A percentile compares a stretch with the other conserved stretches of the same genome.
Conservation (phyloP, 495 filamentous ascomycete species). For the Daldinia vernicosa region DNA sequence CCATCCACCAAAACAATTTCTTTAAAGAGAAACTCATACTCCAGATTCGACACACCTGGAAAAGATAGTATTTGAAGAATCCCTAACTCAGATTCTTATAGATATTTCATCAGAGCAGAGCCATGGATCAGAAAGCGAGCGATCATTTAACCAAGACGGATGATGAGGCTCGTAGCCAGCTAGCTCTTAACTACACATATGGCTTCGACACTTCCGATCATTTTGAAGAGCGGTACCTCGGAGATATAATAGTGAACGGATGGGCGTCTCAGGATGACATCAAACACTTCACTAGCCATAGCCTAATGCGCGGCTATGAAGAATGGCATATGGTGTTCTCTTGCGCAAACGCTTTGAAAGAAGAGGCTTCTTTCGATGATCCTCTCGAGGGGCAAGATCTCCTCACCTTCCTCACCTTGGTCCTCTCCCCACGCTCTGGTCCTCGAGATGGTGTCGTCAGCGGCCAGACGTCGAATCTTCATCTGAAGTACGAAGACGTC, state of each 20-base stretch:
- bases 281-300: slow-evolving; percentile 33
- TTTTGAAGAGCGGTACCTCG: slow-evolving; percentile 38
- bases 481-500: neutral
- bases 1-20: neutral
- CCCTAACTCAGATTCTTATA: neutral
- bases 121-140: slow-evolving; percentile 1
- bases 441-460: neutral
- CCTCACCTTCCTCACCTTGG: slow-evolving; percentile 32
- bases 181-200: slow-evolving; percentile 35
- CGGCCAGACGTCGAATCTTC: neutral
- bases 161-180: neutral
- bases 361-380: slow-evolving; percentile 25
- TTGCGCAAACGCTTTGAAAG: slow-evolving; percentile 43
- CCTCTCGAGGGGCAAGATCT: slow-evolving; percentile 40
- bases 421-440: neutral
- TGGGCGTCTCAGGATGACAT: slow-evolving; percentile 40
- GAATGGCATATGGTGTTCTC: slow-evolving; percentile 48
- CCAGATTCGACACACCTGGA: neutral
- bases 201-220: slow-evolving; percentile 47
- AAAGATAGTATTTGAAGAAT: neutral
- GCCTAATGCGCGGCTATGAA: slow-evolving; percentile 46
- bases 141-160: slow-evolving; percentile 8
- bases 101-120: neutral
- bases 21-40: neutral
- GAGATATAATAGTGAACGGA: slow-evolving; percentile 32